Conservation (phyloP, 1,284 basidiomycete species). For the Singerocomus inundabilis region DNA sequence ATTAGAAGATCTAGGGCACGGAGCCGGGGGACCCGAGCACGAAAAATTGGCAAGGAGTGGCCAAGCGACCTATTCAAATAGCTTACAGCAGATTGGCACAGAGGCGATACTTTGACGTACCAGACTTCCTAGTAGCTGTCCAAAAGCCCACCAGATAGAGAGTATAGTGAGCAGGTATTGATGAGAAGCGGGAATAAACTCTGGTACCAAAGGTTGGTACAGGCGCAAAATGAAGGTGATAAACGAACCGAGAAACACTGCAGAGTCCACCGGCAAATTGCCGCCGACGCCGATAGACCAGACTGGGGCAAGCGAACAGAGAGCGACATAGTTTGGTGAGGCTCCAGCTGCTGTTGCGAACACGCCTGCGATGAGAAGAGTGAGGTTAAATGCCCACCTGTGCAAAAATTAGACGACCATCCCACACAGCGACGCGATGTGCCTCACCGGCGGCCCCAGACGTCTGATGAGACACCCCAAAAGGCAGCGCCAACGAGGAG, state of each 20-base stretch:
- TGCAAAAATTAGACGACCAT: background rate
- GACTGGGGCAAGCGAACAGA: slow-evolving; percentile 45
- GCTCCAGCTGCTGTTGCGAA: slow-evolving; percentile 52
- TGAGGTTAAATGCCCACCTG: slow-evolving; percentile 63
- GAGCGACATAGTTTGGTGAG: slow-evolving; percentile 41
- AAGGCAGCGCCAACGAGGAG: slow-evolving; percentile 63
- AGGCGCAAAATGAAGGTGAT: background rate
- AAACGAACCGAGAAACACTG: slow-evolving; percentile 55
- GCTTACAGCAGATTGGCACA: background rate
- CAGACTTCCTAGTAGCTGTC: slow-evolving; percentile 62
- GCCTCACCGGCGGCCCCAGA: slow-evolving; percentile 58
- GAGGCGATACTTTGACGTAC: slow-evolving; percentile 37
- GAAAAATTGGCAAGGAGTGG: slow-evolving; percentile 51
- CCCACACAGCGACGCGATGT: background rate
- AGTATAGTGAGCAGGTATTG: slow-evolving; percentile 71
- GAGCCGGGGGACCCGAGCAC: slow-evolving; percentile 34
- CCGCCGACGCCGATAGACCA: slow-evolving; percentile 50
- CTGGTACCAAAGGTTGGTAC: slow-evolving; percentile 29
- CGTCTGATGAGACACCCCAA: slow-evolving; percentile 61
- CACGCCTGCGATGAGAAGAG: slow-evolving; percentile 55
- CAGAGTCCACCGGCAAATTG: slow-evolving; percentile 62
- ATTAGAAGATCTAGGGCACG: slow-evolving; percentile 41
- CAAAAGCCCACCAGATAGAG: slow-evolving; percentile 71
- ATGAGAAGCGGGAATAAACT: slow-evolving; percentile 64
- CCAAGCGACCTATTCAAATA: slow-evolving; percentile 42